These are phyloP conservation scores for Pythium diclinum DNA, from an alignment of 352 stramenopile genomes.

Conservation along the genomic window DNA sequence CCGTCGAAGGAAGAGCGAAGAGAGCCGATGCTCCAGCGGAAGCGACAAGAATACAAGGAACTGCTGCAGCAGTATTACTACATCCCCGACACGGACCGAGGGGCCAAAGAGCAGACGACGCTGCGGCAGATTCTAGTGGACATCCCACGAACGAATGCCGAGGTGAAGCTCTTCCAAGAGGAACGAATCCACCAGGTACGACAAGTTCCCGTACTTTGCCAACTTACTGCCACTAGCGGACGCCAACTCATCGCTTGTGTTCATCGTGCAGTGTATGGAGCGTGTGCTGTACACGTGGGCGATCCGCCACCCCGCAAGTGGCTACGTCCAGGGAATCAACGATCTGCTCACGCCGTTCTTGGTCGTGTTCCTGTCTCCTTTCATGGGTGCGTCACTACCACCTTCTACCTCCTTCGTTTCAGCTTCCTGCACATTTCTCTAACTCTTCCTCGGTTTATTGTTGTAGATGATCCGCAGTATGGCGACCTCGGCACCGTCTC, in stretches of 20 bases:
- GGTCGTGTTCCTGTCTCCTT: conserved; percentile 94
- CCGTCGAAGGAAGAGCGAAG: conserved; percentile 93
- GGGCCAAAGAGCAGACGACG: conserved; percentile 94
- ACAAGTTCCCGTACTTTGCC: neutral
- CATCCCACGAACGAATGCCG: conserved; percentile 96
- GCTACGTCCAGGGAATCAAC: conserved; percentile 99
- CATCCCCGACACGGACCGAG: conserved; percentile 93
- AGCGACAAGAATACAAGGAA: conserved; percentile 96
- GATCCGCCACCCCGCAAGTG: conserved; percentile 96
- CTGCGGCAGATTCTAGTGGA: conserved; percentile 98
- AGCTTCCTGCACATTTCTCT: too few species aligned
- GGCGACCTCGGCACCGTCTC: conserved; percentile 68
- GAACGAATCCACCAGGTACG: conserved; percentile 86
- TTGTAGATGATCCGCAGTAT: conserved; percentile 64
- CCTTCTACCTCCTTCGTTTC: neutral
- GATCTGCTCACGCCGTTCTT: conserved; percentile 98
- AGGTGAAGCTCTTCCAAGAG: conserved; percentile 96
- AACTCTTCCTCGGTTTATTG: conserved; percentile 6
- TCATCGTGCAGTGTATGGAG: conserved; percentile 82
- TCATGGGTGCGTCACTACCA: conserved; percentile 43
- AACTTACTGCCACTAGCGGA: neutral
- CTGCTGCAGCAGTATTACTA: conserved; percentile 96
- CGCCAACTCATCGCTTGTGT: neutral
- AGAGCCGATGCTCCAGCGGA: conserved; percentile 89
- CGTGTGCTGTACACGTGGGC: conserved; percentile 99